Evolutionary conservation across 352 stramenopile species (phyloP), one percentile per base, ranked within the genome.

Genomic region (Pythium scleroteichum): DNA sequence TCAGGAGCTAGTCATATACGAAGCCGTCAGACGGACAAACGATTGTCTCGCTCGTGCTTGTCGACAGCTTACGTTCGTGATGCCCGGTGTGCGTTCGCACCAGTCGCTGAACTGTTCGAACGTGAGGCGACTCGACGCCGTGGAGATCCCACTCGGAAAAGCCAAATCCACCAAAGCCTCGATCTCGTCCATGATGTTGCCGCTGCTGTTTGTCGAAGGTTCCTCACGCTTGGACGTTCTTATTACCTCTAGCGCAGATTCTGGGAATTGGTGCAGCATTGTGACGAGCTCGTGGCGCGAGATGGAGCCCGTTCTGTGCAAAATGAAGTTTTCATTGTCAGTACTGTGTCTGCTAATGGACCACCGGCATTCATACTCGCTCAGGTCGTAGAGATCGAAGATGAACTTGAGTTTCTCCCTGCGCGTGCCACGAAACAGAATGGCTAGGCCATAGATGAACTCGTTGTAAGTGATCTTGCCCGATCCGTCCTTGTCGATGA

Each of bases 391-490:
- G 45, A 98, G 75, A 52, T 96, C 87, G 54, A 98, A 98, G 45
- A 98, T 88, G 58, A 98, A 96, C 61, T 94, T 87, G 51, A 97
- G 80, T 33, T 97, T 96, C 59, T 97, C 91, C 40, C 95, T 91
- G 38, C 75, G 75, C 26, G 87, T 91, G 1, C 93, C 93, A 38
- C 90, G 80, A 44, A 87, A 84, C 14, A 94, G 74, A 49, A 94
- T 91, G 13, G 91, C 88, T 23, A 98, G 68, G 0, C 92, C 93
- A 38, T 83, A 87, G 46, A 98, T 82, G 58, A 98, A 97, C 62
- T 98, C 91, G 47, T 96, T 93, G 69, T 95, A 97, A 59, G 87
- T 74, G 42, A 98, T 92, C 16, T 73, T 79, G 20, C 90, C 90
- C 1, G 86, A 95, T 19, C 79, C 76, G 61, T 97, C 90, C 61